Conservation (phyloP, 805 yeast species). For the Schwanniomyces sp. region DNA sequence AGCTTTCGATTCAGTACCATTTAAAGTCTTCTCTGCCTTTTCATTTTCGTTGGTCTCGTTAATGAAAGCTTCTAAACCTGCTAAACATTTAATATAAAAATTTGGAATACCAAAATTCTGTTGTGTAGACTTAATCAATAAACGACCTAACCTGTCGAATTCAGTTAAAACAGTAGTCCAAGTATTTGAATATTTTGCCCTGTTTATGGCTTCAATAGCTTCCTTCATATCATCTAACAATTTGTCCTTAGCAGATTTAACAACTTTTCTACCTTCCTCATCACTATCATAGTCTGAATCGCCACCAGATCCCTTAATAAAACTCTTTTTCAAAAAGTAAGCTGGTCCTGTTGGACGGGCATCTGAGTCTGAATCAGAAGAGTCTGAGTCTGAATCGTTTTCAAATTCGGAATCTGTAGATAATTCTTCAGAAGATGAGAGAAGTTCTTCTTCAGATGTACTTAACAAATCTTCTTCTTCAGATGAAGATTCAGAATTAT, state of each 20-base stretch:
- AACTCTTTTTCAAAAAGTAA: slow-evolving; percentile 53
- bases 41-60: slow-evolving; percentile 50
- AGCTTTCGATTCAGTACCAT: slow-evolving; percentile 81
- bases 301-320: slow-evolving; percentile 39
- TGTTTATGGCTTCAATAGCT: slow-evolving; percentile 64
- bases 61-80: slow-evolving; percentile 70
- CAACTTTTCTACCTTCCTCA: slow-evolving; percentile 78
- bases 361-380: slow-evolving; percentile 32
- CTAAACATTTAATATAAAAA: slow-evolving; percentile 65
- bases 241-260: slow-evolving; percentile 92
- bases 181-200: slow-evolving; percentile 66
- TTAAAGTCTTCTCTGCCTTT: slow-evolving; percentile 67
- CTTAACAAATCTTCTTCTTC: slow-evolving; percentile 51
- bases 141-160: slow-evolving; percentile 74
- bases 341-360: slow-evolving; percentile 48
- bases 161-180: slow-evolving; percentile 77
- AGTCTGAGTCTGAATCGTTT: slow-evolving; percentile 37
- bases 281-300: slow-evolving; percentile 50
- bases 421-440: slow-evolving; percentile 42
- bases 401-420: slow-evolving; percentile 52
- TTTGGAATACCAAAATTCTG: slow-evolving; percentile 75
- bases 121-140: slow-evolving; percentile 67
- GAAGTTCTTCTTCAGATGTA: slow-evolving; percentile 61
- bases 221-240: slow-evolving; percentile 81
- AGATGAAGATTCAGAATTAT: slow-evolving; percentile 56